phyloP scores from a whole-genome alignment of 371 early-diverging fungal genomes.

The Circinella minor region DNA sequence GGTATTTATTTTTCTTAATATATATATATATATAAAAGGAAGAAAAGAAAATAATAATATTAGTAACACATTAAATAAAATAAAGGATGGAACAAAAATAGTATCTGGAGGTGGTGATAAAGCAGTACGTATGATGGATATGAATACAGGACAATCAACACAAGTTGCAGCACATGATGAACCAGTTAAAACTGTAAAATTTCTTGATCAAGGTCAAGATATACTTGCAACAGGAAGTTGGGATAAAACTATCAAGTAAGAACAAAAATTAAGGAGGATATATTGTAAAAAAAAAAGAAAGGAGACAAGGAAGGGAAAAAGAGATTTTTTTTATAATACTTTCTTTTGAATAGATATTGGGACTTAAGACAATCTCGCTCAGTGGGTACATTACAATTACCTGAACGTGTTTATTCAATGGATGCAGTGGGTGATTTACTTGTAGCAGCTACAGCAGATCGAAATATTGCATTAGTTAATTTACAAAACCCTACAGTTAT shows the following conservation, averaged over 20 bases:
- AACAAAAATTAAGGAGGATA: too few relatives aligned
- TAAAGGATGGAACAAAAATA: conserved; percentile 30
- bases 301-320: not conserved
- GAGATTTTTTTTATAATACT: not conserved
- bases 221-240: conserved; percentile 90
- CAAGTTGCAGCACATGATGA: conserved; percentile 84
- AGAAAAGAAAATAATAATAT: not conserved
- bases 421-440: conserved; percentile 66
- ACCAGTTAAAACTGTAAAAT: conserved; percentile 74
- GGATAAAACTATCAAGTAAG: conserved; percentile 89
- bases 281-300: too few relatives aligned
- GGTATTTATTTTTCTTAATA: conserved; percentile 58
- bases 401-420: conserved; percentile 91
- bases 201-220: conserved; percentile 67
- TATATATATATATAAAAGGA: not conserved
- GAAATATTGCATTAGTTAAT: conserved; percentile 78
- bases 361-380: conserved; percentile 82
- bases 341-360: conserved; percentile 73
- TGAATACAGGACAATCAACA: conserved; percentile 75
- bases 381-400: conserved; percentile 73
- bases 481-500: conserved; percentile 78
- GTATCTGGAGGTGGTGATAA: conserved; percentile 71
- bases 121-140: conserved; percentile 76
- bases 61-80: not conserved
- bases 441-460: conserved; percentile 56